Evolutionary conservation across 2,329 filamentous ascomycete species (phyloP), one percentile per base, ranked within the genome.

Genomic region (Aspergillus puulaauensis): DNA sequence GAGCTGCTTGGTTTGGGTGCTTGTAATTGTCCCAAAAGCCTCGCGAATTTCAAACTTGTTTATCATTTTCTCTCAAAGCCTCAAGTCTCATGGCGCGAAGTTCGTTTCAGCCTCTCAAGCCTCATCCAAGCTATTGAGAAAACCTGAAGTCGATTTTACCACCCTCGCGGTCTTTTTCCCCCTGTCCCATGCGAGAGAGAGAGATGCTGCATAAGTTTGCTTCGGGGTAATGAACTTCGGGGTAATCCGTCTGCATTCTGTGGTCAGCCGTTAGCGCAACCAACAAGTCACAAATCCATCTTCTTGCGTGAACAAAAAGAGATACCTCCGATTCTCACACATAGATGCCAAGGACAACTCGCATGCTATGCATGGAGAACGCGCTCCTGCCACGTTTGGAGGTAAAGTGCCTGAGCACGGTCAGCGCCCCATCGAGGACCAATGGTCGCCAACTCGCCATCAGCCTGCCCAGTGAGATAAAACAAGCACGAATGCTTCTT

Each of bases 321-420:
- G 44, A 35, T 48, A 35, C n/a, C 15, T 48, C 27, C 9, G 17
- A 5, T 37, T 19, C 35, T 44, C 35, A 49, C 39, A 6, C 45
- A 17, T 14, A n/a, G 3, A 43, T 19, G 45, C 53, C 45, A 55
- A 55, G 53, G 37, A 33, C 17, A 47, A 24, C 45, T 41, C 15
- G 52, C 53, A 44, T 50, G 53, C 19, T 50, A 35, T 55, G 53
- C 53, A 55, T 55, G 17, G 12, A 39, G 35, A 40, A 27, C 39
- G 45, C 15, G 35, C 19, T 17, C 21, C 12, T 41, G 9, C 37
- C 49, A 52, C 37, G 49, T 43, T 51, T 41, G 21, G 33, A 40
- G 14, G 12, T 43, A n/a, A 17, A 31, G 27, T 47, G 52, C 31
- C 41, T 47, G 44, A 24, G 52, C 44, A 31, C 45, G 17, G 11